Conservation (phyloP, 192 early-diverging fungal genomes). For the Coemansia umbellata region DNA sequence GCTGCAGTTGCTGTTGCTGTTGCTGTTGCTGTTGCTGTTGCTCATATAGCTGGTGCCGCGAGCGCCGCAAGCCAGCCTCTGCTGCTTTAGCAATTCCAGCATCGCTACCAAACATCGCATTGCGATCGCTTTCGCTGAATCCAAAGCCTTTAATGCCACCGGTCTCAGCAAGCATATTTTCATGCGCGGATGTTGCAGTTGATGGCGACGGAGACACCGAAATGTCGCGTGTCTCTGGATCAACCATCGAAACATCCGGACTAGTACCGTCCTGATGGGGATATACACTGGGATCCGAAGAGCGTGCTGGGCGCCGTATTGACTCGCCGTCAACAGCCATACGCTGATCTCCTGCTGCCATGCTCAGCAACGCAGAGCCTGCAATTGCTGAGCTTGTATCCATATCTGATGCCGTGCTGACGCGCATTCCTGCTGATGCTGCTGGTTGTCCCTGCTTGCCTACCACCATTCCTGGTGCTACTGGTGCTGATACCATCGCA, state of each 20-base stretch:
- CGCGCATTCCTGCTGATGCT: background rate
- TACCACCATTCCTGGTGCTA: constrained; percentile 1
- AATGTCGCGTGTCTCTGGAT: constrained; percentile 44
- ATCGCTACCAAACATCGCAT: background rate
- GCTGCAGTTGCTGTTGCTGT: constrained; percentile 16
- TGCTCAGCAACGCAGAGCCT: constrained; percentile 49
- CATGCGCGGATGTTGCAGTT: constrained; percentile 11
- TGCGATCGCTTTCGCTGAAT: background rate
- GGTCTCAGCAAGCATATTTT: background rate
- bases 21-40: constrained; percentile 12
- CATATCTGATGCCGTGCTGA: constrained; percentile 8
- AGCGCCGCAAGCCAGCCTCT: too few relatives aligned
- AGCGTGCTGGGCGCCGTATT: constrained; percentile 23
- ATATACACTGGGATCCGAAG: constrained; percentile 44
- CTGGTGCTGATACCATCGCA: background rate
- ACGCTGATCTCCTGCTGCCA: constrained; percentile 40
- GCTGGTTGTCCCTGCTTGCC: too few relatives aligned
- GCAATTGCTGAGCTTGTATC: constrained; percentile 47
- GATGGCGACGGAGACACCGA: constrained; percentile 47
- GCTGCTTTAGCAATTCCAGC: too few relatives aligned
- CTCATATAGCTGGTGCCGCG: constrained; percentile 16
- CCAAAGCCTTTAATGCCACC: too few relatives aligned
- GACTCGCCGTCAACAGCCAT: constrained; percentile 17
- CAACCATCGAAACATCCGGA: constrained; percentile 8
- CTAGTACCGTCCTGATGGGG: constrained; percentile 15